A percentile compares a stretch with the other conserved stretches of the same genome.
phyloP scores from a whole-genome alignment of 495 filamentous ascomycete genomes.

The Cetradonia linearis region DNA sequence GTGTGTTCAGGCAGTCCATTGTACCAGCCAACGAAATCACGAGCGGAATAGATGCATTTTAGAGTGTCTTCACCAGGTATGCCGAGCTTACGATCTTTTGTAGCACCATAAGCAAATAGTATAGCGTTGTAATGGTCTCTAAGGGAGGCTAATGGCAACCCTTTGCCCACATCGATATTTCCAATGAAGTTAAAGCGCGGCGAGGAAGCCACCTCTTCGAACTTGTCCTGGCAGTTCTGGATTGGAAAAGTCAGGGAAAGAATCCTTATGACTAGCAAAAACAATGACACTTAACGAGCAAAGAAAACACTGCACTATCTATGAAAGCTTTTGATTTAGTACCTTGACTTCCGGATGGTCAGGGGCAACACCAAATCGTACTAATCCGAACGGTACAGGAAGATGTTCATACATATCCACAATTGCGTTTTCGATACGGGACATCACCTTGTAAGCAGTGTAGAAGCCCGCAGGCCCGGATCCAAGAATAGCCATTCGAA shows the following conservation, averaged over 20 bases:
- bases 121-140: conserved; percentile 84
- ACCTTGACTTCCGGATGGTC: conserved; percentile 99
- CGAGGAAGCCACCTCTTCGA: conserved; percentile 72
- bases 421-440: conserved; percentile 55
- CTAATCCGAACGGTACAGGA: conserved; percentile 85
- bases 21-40: conserved; percentile 97
- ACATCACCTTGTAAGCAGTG: conserved; percentile 73
- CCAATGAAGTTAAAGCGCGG: conserved; percentile 84
- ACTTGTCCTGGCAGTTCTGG: conserved; percentile 90
- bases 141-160: conserved; percentile 56
- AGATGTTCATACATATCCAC: conserved; percentile 96
- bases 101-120: conserved; percentile 85
- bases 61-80: conserved; percentile 70
- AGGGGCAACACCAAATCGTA: conserved; percentile 87
- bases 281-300: not conserved
- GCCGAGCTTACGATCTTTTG: conserved; percentile 64
- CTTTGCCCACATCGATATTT: conserved; percentile 70
- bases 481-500: conserved; percentile 79
- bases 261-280: not conserved
- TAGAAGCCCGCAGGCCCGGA: conserved; percentile 97
- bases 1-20: conserved; percentile 85
- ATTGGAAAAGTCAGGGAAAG: not conserved
- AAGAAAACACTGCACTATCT: not conserved
- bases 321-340: conserved; percentile 12
- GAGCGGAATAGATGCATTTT: conserved; percentile 72